Evolutionary conservation across 2,329 filamentous ascomycete species (phyloP).

Genomic region (Plenodomus lindquistii): DNA sequence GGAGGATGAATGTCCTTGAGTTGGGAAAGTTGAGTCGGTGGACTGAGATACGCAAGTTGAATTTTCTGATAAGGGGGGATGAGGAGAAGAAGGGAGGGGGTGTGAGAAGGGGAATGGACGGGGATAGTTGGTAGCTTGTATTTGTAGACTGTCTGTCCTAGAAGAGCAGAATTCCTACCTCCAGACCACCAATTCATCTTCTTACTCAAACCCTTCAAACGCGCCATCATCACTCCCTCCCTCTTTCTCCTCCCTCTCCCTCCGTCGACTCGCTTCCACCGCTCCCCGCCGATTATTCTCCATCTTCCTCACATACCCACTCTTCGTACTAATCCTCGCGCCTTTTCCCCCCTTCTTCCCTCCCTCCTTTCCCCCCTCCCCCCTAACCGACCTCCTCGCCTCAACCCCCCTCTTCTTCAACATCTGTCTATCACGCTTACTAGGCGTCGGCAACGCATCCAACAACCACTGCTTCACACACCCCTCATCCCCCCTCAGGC

Average conservation of each 20-base stretch:
- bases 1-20: slow-evolving; percentile 73
- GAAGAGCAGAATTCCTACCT: too few relatives aligned
- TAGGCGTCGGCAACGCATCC: slow-evolving; percentile 80
- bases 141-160: neutral
- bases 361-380: slow-evolving; percentile 21
- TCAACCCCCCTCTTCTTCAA: slow-evolving; percentile 83
- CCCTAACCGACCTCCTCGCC: slow-evolving; percentile 57
- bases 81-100: slow-evolving; percentile 16
- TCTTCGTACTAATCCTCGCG: slow-evolving; percentile 75
- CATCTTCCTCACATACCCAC: slow-evolving; percentile 70
- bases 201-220: slow-evolving; percentile 49
- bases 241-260: slow-evolving; percentile 25
- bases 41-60: slow-evolving; percentile 67
- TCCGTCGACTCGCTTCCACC: slow-evolving; percentile 37
- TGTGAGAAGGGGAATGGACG: neutral
- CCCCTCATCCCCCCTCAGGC: slow-evolving; percentile 46
- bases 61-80: slow-evolving; percentile 41
- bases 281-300: slow-evolving; percentile 68
- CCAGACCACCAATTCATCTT: neutral
- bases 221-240: slow-evolving; percentile 26
- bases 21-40: slow-evolving; percentile 69
- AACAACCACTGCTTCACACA: slow-evolving; percentile 73
- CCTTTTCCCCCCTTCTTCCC: slow-evolving; percentile 41
- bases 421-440: slow-evolving; percentile 80
- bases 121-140: slow-evolving; percentile 6